Evolutionary conservation across 2,329 filamentous ascomycete species (phyloP).

Genomic region (Mariannaea sp.): DNA sequence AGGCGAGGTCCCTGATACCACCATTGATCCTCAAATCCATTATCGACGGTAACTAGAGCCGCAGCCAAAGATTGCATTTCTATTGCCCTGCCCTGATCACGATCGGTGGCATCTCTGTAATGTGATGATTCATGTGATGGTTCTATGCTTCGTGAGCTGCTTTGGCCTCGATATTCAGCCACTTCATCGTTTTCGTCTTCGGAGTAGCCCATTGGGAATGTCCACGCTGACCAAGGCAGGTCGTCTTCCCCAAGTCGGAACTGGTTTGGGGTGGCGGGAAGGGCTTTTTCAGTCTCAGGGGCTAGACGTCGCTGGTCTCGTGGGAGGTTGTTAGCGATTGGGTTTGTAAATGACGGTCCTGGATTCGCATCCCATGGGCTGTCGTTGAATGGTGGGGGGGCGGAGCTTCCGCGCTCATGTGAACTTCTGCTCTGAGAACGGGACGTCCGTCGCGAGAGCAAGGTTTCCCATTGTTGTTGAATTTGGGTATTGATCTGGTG

Average conservation of each 20-base stretch:
- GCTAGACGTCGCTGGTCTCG: constrained; percentile 24
- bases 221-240: constrained; percentile 52
- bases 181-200: constrained; percentile 12
- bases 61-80: constrained; percentile 56
- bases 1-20: constrained; percentile 54
- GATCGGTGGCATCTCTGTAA: constrained; percentile 40
- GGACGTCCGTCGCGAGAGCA: constrained; percentile 22
- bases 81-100: constrained; percentile 28
- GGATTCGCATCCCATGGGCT: constrained; percentile 52
- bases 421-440: constrained; percentile 35
- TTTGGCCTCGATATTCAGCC: constrained; percentile 1
- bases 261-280: constrained; percentile 47
- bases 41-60: constrained; percentile 62
- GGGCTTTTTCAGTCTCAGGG: constrained; percentile 46
- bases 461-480: constrained; percentile 2
- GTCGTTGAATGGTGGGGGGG: constrained; percentile 53
- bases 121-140: constrained; percentile 10
- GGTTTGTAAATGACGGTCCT: constrained; percentile 37
- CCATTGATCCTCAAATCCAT: constrained; percentile 63
- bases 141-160: background rate
- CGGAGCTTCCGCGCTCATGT: constrained; percentile 54
- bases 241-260: constrained; percentile 51
- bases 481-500: constrained; percentile 1
- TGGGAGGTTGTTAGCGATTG: constrained; percentile 27
- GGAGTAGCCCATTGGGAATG: constrained; percentile 31